Evolutionary conservation across 2,329 filamentous ascomycete genomes (phyloP), one percentile per base, ranked within the genome.

Genomic region (Atkinsonella hypoxylon): DNA sequence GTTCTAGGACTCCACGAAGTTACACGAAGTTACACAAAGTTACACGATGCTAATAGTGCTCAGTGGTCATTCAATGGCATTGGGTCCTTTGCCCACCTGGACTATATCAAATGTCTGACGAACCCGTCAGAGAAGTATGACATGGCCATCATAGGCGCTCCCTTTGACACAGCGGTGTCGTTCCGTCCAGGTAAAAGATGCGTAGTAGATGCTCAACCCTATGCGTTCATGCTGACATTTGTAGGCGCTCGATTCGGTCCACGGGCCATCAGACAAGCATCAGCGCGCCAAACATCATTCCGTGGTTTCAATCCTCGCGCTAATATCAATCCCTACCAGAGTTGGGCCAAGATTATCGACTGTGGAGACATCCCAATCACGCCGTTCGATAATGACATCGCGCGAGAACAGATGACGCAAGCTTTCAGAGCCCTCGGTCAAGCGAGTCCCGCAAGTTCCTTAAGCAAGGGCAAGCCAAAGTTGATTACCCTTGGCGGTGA

Each of bases 351-450:
- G 47, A 80, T 95, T 53, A 73, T 91, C 47, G 90, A 96, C 71
- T 96, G 90, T 65, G 90, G 90, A 45, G 90, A 95, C 64, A 89
- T 95, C 51, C 89, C 90, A 30, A 75, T 94, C 57, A 87, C 85
- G 0, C 89, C 89, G 0, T 84, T 94, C 58, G 89, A 95, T 70
- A 95, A 95, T 64, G 80, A 74, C 1, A 73, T 95, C 15, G 90
- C 90, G 0, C 71, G 90, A 49, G 73, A 76, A 43, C 90, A 95
- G 68, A 95, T 95, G 89, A 87, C 79, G 32, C 80, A 84, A 61
- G 89, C 87, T 0, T 89, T 87, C 64, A 71, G 75, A 7, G 84
- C 90, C 66, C 80, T 95, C 2, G 74, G 72, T 31, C 62, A 57
- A 38, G 64, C 71, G 3, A 63, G 59, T 38, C 66, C 74, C 64